Conservation (phyloP, 1,284 basidiomycete species). For the Trichosporon sp. region DNA sequence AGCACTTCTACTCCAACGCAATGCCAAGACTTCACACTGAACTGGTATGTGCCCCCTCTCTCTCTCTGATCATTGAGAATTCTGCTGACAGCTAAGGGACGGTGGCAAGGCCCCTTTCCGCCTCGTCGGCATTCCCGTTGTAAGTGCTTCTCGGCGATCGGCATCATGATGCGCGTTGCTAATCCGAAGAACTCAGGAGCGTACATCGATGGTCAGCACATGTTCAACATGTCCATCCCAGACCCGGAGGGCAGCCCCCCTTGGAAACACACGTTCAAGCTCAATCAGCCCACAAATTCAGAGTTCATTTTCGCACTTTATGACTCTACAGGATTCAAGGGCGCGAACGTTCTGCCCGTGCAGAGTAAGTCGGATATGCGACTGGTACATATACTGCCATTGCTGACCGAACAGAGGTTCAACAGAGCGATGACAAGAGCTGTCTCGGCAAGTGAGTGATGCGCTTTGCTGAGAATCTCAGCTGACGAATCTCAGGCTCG, state of each 20-base stretch:
- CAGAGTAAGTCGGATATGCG: constrained; percentile 28
- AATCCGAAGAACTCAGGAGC: constrained; percentile 23
- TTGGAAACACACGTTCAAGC: constrained; percentile 24
- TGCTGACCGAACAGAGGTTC: not conserved
- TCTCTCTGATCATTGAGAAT: not conserved
- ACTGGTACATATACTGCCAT: too few relatives aligned
- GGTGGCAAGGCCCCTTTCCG: constrained; percentile 36
- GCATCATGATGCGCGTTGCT: not conserved
- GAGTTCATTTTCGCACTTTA: constrained; percentile 37
- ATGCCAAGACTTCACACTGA: constrained; percentile 36
- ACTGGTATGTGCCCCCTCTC: constrained; percentile 31
- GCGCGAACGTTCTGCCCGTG: constrained; percentile 34
- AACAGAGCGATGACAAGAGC: constrained; percentile 20
- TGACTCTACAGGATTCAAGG: constrained; percentile 36
- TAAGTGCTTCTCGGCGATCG: too few relatives aligned
- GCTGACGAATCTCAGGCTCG: constrained; percentile 15
- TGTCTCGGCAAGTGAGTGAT: constrained; percentile 28
- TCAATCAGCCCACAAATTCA: constrained; percentile 33
- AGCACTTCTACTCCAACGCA: constrained; percentile 33
- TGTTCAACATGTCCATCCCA: constrained; percentile 39
- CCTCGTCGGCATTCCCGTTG: constrained; percentile 33
- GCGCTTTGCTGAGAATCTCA: not conserved
- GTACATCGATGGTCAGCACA: constrained; percentile 20
- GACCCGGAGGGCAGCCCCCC: constrained; percentile 14
- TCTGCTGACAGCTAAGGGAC: constrained; percentile 24